Evolutionary conservation across 768 basidiomycete species (phyloP), one percentile per base, ranked within the genome.

Genomic region (Mycena leptocephala): DNA sequence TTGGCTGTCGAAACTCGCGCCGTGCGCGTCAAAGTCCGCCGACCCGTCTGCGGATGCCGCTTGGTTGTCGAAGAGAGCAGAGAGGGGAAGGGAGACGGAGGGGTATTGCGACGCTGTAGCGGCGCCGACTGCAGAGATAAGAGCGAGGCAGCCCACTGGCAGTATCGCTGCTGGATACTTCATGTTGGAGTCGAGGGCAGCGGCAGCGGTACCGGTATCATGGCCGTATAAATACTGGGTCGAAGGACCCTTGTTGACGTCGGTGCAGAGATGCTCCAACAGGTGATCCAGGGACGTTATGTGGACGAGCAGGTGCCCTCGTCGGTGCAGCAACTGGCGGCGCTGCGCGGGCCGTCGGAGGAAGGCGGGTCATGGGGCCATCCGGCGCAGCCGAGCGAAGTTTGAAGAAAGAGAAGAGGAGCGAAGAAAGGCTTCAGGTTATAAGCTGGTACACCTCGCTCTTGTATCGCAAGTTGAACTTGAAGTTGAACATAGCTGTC

Each of bases 1-100:
- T 26, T 74, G 71, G 16, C 76, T 77, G 37, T 77, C 76, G 26
- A 73, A 77, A 37, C 67, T 64, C n/a, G 71, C 72, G 9, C 76
- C 76, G 13, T 74, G 41, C 14, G 33, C 66, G 39, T 70, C 72
- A 28, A 74, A 77, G 39, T 74, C 56, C 0, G 76, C 67, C 8
- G 55, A 58, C 1, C 72, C 76, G 20, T 65, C 72, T 10, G 76
- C 24, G 5, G 76, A 77, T 6, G 76, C 72, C 0, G 76, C 76
- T n/a, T 77, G 61, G 33, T 70, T 77, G 35, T 77, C 62, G 16
- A 77, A 77, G 48, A 70, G 39, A 3, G 30, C 3, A 8, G 65
- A n/a, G 20, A 74, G 48, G 0, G 59, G 37, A 10, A 70, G 67
- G 0, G 46, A 26, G 2, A 70, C 22, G 2, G 67, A 75, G 1